Evolutionary conservation across 2,329 filamentous ascomycete species (phyloP).

Genomic region (Alternaria sp.): DNA sequence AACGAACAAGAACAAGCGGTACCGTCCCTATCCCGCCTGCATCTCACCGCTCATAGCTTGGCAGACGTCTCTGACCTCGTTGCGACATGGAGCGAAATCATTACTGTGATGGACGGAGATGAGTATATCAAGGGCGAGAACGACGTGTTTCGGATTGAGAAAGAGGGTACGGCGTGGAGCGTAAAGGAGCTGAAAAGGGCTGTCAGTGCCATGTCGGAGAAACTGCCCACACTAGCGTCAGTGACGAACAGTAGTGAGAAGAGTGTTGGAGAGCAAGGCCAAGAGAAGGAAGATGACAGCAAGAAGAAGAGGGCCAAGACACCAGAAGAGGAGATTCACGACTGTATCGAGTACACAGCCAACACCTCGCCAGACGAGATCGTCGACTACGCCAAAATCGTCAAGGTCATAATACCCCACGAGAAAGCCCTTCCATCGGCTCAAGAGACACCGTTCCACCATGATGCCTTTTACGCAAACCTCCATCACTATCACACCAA

Average conservation of each 20-base stretch:
- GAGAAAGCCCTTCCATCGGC: conserved; percentile 71
- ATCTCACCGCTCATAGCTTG: conserved; percentile 76
- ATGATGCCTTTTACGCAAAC: conserved; percentile 78
- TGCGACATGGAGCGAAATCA: conserved; percentile 71
- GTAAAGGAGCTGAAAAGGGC: conserved; percentile 45
- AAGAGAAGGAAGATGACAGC: conserved; percentile 28
- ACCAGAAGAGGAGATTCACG: conserved; percentile 40
- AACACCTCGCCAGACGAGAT: conserved; percentile 63
- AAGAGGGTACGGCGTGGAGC: conserved; percentile 61
- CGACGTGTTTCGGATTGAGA: conserved; percentile 83
- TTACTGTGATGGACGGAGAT: conserved; percentile 70
- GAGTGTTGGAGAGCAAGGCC: not conserved
- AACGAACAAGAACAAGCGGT: conserved; percentile 73
- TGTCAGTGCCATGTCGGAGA: conserved; percentile 43
- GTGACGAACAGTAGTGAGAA: conserved; percentile 31
- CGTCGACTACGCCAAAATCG: conserved; percentile 75
- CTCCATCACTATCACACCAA: conserved; percentile 72
- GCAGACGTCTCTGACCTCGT: conserved; percentile 74
- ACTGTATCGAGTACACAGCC: conserved; percentile 40
- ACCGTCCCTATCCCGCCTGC: conserved; percentile 82
- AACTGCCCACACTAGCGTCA: conserved; percentile 32
- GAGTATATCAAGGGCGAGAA: conserved; percentile 81
- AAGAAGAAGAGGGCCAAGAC: conserved; percentile 36
- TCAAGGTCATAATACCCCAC: conserved; percentile 79
- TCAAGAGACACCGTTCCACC: conserved; percentile 87